Conservation (phyloP, 345 rosid genomes). For the Adansonia digitata region DNA sequence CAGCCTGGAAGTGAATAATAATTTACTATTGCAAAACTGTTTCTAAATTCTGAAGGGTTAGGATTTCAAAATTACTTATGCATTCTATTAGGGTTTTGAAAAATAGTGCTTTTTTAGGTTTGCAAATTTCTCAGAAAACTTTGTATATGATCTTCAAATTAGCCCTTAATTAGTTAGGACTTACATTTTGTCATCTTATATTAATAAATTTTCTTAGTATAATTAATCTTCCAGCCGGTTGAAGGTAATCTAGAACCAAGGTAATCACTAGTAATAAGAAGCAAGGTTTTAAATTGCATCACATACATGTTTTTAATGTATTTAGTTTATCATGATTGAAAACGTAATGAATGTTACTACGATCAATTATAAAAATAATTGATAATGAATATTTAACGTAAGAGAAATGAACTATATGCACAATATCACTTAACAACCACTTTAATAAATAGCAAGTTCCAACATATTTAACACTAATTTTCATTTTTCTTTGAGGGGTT, state of each 20-base stretch:
- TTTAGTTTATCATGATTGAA: too few relatives aligned
- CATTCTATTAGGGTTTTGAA: background rate
- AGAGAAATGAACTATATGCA: background rate
- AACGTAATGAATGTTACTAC: too few relatives aligned
- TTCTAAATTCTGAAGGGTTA: background rate
- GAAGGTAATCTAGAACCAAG: background rate
- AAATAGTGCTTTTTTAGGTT: background rate
- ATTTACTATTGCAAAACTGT: background rate
- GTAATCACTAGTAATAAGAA: too few relatives aligned
- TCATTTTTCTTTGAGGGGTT: background rate
- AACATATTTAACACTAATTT: background rate
- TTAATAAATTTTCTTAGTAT: too few relatives aligned
- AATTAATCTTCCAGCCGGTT: background rate
- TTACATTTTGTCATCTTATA: background rate
- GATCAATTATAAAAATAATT: too few relatives aligned
- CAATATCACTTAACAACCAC: background rate
- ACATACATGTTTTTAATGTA: too few relatives aligned
- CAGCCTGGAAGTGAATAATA: slow-evolving; percentile 21
- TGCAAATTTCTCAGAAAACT: background rate
- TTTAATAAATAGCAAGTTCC: background rate
- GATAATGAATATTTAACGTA: too few relatives aligned
- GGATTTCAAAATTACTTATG: background rate
- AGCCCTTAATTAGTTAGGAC: background rate
- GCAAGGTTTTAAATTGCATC: too few relatives aligned
- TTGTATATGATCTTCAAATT: background rate